Conservation (phyloP, 148 eudicot species). For the Chenopodium suecicum region DNA sequence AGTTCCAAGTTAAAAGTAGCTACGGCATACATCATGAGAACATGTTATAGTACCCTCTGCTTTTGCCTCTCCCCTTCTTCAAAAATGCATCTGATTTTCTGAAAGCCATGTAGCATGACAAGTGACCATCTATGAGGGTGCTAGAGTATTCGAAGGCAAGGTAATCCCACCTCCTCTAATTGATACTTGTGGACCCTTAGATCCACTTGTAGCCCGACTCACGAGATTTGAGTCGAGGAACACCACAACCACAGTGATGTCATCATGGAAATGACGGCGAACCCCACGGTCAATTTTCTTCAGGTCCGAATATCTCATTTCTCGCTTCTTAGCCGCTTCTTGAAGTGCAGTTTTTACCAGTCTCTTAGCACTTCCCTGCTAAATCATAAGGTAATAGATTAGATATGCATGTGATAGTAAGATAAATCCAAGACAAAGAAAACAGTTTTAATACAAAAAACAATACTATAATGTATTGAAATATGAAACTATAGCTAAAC, state of each 20-base stretch:
- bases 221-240: slow-evolving; percentile 76
- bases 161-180: slow-evolving; percentile 39
- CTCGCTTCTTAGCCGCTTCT: slow-evolving; percentile 88
- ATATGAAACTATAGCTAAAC: no score
- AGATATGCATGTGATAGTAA: background rate
- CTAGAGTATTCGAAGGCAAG: slow-evolving; percentile 50
- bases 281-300: slow-evolving; percentile 91
- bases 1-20: slow-evolving; percentile 25
- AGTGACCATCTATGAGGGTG: slow-evolving; percentile 32
- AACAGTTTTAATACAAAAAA: background rate
- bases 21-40: slow-evolving; percentile 18
- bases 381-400: slow-evolving; percentile 15
- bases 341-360: slow-evolving; percentile 78
- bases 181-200: slow-evolving; percentile 49
- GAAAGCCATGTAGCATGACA: background rate
- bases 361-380: slow-evolving; percentile 81
- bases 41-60: slow-evolving; percentile 15
- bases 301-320: slow-evolving; percentile 85
- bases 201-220: slow-evolving; percentile 58
- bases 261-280: slow-evolving; percentile 88
- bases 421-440: background rate
- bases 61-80: background rate
- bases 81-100: slow-evolving; percentile 16
- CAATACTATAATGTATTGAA: no score
- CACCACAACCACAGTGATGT: slow-evolving; percentile 72